Base-by-base conservation (phyloP, 768 basidiomycete species). In the Gyrodon lividus region DNA sequence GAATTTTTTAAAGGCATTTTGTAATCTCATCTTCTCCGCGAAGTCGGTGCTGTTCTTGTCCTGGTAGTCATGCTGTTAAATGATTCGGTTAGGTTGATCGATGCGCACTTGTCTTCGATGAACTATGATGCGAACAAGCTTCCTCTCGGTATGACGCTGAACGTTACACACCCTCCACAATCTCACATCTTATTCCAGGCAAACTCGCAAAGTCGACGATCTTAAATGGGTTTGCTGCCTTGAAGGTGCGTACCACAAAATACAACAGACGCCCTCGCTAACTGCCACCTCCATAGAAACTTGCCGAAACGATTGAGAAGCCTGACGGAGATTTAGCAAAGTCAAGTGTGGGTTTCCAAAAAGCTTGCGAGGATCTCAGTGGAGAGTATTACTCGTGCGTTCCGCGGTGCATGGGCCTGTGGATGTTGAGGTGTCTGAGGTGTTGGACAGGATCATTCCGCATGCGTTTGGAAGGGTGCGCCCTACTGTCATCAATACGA, bases 41-140 rank as follows among this genome's bases (percentile, higher is more conserved):
- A 72, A 66, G 78, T 78, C 44, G 52, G 70, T 31, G 37, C 14
- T 51, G 19, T 24, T 17, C 20, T 39, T 28, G 7, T 20, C 23
- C 5, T 20, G 35, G 33, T 39, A 42, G 5, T 14, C 22, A 9
- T 20, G 10, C 12, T 16, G 22, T 17, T 51, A 56, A 46, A 51
- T 37, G 37, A 12, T 28, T 24, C 22, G n/a, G 17, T 16, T 51
- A 82, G 80, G 22, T 59, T 82, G 51, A 78, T 83, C 20, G 74
- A 79, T 43, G 80, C 79, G 0, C 72, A 75, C 38, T 64, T 84
- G 59, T 77, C 79, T 14, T 78, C 79, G 5, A 82, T 84, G 80
- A 83, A 84, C 55, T 84, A 84, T 54, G 83, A 84, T 59, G 83
- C 82, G 4, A 77, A 77, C 58, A 84, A 84, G 58, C 72, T 84